Conservation (phyloP, 2,329 filamentous ascomycete genomes). For the Botrytis tulipae region DNA sequence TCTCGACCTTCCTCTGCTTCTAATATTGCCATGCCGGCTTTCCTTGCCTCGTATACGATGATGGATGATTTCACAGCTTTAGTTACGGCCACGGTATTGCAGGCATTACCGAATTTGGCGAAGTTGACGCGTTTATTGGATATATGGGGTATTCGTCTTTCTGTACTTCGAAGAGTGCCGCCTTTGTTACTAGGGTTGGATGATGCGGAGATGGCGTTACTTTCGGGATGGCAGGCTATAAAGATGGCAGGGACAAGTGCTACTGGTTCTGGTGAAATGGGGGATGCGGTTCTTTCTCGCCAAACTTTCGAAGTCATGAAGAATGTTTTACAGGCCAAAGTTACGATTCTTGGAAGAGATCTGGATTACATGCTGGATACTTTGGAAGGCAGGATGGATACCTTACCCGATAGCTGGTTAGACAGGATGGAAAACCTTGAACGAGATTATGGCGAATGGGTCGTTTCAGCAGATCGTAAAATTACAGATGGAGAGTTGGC, state of each 20-base stretch:
- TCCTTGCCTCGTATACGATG: constrained; percentile 57
- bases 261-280: constrained; percentile 18
- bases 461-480: constrained; percentile 70
- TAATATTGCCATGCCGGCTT: constrained; percentile 42
- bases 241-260: constrained; percentile 34
- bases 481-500: constrained; percentile 66
- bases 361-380: constrained; percentile 85
- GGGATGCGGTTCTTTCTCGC: constrained; percentile 26
- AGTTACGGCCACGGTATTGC: constrained; percentile 87
- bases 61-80: constrained; percentile 90
- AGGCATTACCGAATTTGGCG: constrained; percentile 78
- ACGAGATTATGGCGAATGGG: constrained; percentile 75
- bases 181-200: constrained; percentile 62
- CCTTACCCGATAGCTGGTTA: constrained; percentile 82
- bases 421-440: constrained; percentile 82
- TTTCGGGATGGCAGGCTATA: constrained; percentile 65
- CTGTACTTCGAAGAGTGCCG: constrained; percentile 72
- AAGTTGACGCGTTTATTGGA: constrained; percentile 70
- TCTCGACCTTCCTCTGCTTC: constrained; percentile 55
- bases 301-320: constrained; percentile 59
- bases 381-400: constrained; percentile 80
- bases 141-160: constrained; percentile 74
- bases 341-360: constrained; percentile 66
- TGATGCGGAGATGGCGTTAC: constrained; percentile 64
- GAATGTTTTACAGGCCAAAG: constrained; percentile 62